A percentile compares a stretch with the other conserved stretches of the same genome.
phyloP scores from a whole-genome alignment of 2,329 filamentous ascomycete species.

The Botrytis deweyae region DNA sequence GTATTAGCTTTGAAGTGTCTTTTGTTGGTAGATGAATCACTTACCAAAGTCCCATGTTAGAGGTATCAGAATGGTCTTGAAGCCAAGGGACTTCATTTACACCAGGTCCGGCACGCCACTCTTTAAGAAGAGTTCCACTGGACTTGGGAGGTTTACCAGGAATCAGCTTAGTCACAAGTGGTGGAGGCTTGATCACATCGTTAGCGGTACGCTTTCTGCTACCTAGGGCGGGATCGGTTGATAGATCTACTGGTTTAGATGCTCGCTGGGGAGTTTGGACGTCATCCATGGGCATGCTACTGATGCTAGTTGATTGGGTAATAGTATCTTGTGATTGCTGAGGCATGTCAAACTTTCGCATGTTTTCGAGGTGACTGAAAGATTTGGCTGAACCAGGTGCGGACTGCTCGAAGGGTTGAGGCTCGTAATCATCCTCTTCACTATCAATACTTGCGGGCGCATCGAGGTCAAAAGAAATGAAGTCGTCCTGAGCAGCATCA shows the following conservation, averaged over 20 bases:
- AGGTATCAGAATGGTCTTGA: constrained; percentile 53
- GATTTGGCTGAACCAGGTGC: neutral
- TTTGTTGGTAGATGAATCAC: constrained; percentile 31
- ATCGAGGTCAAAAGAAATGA: constrained; percentile 79
- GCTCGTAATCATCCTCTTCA: constrained; percentile 12
- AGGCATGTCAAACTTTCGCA: constrained; percentile 17
- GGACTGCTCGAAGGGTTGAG: constrained; percentile 30
- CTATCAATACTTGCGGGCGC: constrained; percentile 36
- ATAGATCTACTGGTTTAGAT: constrained; percentile 31
- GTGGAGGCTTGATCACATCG: constrained; percentile 54
- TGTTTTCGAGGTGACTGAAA: constrained; percentile 20
- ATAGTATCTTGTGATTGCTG: neutral
- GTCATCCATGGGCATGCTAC: neutral
- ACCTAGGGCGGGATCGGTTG: constrained; percentile 50
- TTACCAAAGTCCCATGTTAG: constrained; percentile 58
- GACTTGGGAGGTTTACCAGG: constrained; percentile 28
- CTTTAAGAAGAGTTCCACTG: constrained; percentile 41
- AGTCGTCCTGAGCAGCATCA: constrained; percentile 69
- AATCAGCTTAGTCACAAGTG: constrained; percentile 29
- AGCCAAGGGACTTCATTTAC: constrained; percentile 63
- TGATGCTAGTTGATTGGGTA: neutral
- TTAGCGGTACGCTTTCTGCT: constrained; percentile 73
- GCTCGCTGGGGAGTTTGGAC: constrained; percentile 1
- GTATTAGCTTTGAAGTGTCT: constrained; percentile 23
- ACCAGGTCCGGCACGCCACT: constrained; percentile 44